Conservation (phyloP, 2,329 filamentous ascomycete genomes). For the Colletotrichum australisinense region DNA sequence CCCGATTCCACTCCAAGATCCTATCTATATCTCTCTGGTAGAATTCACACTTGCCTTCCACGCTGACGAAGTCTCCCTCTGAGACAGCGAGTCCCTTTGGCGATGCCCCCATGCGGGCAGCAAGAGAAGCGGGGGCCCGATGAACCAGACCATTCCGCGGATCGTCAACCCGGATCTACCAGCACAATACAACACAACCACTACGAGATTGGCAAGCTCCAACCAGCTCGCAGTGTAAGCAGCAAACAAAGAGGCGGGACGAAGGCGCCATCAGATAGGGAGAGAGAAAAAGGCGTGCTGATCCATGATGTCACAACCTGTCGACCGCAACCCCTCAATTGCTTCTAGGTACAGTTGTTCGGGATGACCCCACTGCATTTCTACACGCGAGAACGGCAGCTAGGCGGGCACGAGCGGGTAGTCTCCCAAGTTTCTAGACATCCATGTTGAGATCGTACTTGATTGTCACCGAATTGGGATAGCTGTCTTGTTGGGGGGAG, state of each 20-base stretch:
- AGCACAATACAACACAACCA: background rate
- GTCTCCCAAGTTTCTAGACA: background rate
- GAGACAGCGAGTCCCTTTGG: background rate
- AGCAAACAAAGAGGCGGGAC: background rate
- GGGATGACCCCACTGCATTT: background rate
- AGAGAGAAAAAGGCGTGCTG: conserved; percentile 14
- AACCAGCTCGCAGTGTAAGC: background rate
- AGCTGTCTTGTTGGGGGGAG: background rate
- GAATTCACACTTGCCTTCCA: background rate
- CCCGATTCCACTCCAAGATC: background rate
- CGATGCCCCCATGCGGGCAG: background rate
- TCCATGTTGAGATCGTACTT: background rate
- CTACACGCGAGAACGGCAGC: background rate
- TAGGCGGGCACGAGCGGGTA: background rate
- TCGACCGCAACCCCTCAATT: conserved; percentile 10
- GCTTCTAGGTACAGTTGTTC: background rate
- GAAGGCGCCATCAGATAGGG: background rate
- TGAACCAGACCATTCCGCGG: background rate
- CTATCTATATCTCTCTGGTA: background rate
- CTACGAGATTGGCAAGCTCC: background rate
- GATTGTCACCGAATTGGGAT: background rate
- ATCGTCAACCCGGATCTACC: conserved; percentile 17
- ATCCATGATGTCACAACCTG: conserved; percentile 23
- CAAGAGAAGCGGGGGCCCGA: no score
- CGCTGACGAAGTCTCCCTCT: background rate